These are phyloP conservation scores for Xylaria digitata DNA, from an alignment of 2,329 filamentous ascomycete genomes.

Conservation along the genomic window DNA sequence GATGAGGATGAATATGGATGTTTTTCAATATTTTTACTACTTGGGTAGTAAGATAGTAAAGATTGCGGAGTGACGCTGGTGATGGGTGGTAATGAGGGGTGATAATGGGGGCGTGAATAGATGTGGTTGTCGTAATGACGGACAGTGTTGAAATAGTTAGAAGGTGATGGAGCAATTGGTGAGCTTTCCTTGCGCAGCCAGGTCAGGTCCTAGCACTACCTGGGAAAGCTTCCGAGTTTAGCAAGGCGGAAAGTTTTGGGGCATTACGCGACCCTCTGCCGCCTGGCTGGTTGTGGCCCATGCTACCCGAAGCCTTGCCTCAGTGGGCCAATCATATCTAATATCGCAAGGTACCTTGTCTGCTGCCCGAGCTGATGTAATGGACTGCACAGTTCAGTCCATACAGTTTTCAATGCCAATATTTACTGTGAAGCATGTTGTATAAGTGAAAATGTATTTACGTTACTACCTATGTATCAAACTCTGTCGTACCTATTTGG, in stretches of 20 bases:
- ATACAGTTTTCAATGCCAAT: not conserved
- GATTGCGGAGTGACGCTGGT: not conserved
- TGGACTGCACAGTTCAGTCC: not conserved
- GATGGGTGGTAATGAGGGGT: not conserved
- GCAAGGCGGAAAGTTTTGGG: conserved; percentile 41
- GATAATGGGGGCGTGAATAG: not conserved
- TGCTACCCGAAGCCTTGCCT: conserved; percentile 37
- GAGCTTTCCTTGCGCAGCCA: conserved; percentile 26
- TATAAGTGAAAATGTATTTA: no score
- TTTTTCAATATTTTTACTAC: not conserved
- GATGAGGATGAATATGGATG: not conserved
- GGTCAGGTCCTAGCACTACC: conserved; percentile 21
- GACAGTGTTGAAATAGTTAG: not conserved
- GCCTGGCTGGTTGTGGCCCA: conserved; percentile 47
- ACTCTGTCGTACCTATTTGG: no score
- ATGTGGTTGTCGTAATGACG: not conserved
- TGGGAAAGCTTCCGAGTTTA: conserved; percentile 28
- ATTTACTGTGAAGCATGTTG: not conserved
- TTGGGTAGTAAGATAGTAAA: no score
- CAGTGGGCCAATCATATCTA: conserved; percentile 26
- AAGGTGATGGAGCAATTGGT: conserved; percentile 11
- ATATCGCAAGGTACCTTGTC: no score
- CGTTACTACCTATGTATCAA: no score
- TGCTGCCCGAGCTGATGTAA: conserved; percentile 16
- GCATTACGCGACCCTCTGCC: conserved; percentile 50